These are phyloP conservation scores for Populus tremula DNA, from an alignment of 345 rosid species.

Conservation along the genomic window DNA sequence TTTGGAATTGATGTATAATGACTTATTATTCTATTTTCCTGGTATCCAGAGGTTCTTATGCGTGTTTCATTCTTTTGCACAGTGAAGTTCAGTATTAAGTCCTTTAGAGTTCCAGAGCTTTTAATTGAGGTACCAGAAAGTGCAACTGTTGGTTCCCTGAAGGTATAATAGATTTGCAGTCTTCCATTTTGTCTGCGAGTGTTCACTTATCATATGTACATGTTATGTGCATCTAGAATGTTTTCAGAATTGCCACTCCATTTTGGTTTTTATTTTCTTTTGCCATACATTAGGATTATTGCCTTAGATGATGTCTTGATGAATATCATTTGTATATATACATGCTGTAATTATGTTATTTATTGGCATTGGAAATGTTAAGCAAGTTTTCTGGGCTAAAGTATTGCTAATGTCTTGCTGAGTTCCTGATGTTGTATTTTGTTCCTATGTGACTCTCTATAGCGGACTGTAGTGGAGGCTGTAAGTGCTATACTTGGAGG, in stretches of 20 bases:
- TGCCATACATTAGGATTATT: neutral
- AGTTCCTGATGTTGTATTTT: constrained; percentile 9
- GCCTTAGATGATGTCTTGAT: neutral
- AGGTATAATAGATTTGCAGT: constrained; percentile 44
- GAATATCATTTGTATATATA: neutral
- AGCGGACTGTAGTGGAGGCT: constrained; percentile 84
- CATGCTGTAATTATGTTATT: neutral
- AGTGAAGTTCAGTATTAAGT: constrained; percentile 91
- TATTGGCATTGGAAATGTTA: neutral
- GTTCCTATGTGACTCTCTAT: constrained; percentile 8
- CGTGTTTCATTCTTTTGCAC: constrained; percentile 33
- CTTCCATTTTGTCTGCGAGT: neutral
- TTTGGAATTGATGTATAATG: constrained; percentile 14
- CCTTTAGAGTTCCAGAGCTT: constrained; percentile 86
- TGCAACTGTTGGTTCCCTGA: constrained; percentile 76
- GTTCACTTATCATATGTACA: neutral
- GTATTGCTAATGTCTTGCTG: neutral
- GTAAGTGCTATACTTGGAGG: constrained; percentile 74
- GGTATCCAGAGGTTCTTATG: constrained; percentile 27
- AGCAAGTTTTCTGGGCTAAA: neutral
- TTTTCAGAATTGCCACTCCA: neutral
- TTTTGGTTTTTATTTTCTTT: neutral
- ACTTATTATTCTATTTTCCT: constrained; percentile 5
- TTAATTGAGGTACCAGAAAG: constrained; percentile 80
- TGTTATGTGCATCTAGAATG: neutral